Evolutionary conservation across 257 asterid species (phyloP).

Genomic region (Nicotiana attenuata): DNA sequence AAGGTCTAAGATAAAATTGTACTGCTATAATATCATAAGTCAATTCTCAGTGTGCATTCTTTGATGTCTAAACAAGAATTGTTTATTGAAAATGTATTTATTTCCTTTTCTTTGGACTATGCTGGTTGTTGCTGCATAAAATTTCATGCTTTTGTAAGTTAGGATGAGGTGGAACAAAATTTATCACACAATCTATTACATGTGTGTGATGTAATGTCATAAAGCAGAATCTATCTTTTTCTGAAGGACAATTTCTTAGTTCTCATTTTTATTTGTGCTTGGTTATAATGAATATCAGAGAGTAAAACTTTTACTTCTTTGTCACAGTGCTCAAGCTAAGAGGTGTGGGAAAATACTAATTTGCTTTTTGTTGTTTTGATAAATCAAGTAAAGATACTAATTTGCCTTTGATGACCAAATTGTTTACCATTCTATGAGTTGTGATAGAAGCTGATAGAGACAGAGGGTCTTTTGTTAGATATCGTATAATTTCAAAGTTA

Average conservation of each 20-base stretch:
- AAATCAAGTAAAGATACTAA: neutral
- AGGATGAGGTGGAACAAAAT: neutral
- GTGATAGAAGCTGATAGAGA: neutral
- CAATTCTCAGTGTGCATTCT: neutral
- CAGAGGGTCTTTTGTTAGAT: neutral
- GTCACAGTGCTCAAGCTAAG: neutral
- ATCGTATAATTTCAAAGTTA: neutral
- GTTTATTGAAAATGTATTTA: neutral
- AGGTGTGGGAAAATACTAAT: neutral
- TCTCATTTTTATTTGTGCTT: neutral
- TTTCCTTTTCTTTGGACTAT: neutral
- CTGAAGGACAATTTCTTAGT: neutral
- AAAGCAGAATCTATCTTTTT: neutral
- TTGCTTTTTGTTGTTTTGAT: neutral
- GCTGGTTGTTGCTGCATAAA: neutral
- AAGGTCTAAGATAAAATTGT: neutral
- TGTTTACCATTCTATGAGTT: neutral
- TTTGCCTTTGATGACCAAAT: neutral
- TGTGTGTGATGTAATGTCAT: neutral
- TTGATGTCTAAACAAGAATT: neutral
- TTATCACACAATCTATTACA: neutral
- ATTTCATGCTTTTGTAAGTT: neutral
- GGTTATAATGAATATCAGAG: neutral
- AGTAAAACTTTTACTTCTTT: neutral
- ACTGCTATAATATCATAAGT: neutral